Evolutionary conservation across 345 rosid species (phyloP), one percentile per base, ranked within the genome.

Genomic region (Carallia pectinifolia): DNA sequence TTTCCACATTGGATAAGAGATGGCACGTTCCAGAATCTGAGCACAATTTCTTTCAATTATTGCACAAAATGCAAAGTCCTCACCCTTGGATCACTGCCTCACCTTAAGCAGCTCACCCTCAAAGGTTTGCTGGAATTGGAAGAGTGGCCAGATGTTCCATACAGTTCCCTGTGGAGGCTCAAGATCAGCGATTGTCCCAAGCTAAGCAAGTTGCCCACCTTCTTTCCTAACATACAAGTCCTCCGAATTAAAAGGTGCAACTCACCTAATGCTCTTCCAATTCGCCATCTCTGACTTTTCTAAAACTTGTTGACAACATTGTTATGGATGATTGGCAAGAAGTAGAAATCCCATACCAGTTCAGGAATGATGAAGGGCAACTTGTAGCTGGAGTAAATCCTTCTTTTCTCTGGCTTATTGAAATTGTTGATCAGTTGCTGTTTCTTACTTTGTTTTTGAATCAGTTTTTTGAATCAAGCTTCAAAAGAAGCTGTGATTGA

Each of bases 1-100:
- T 67, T 77, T 77, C 76, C 70, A 23, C 27, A 15, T 12, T 77
- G 80, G 80, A 64, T 77, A 31, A 72, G 30, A 29, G 34, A 44
- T 8, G 73, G 53, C 13, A 7, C 16, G 4, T 71, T 77, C 16
- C 47, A 18, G 6, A 63, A 72, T 59, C 60, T 68, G 19, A 48
- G 8, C 23, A 39, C 16, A 6, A 62, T 72, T 50, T 23, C 64
- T 48, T 68, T 77, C 34, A 30, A 17, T 50, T 36, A 67, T 53
- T 72, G 80, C 73, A 31, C 50, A 16, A 62, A 67, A 50, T 68
- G 76, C 63, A 72, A 40, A 30, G 18, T 55, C 39, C 66, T 77
- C 29, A 29, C 50, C 16, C n/a, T 72, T 52, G 70, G 55, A 38
- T 73, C 68, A 18, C 40, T 63, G 16, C 67, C 66, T 1, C 1